Conservation (phyloP, 495 filamentous ascomycete genomes). For the Daldinia grandis region DNA sequence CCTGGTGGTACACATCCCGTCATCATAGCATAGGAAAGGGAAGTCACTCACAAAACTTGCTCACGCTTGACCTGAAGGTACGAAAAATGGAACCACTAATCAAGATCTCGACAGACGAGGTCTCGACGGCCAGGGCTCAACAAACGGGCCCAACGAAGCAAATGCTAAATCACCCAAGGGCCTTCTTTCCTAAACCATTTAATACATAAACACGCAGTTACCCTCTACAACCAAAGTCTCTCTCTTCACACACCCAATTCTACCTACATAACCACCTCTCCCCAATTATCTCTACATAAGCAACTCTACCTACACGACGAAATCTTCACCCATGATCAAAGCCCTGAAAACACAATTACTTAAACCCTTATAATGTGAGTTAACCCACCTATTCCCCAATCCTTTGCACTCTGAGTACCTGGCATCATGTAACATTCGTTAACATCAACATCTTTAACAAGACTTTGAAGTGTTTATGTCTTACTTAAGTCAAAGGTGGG, state of each 20-base stretch:
- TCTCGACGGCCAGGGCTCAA: neutral
- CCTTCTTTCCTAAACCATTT: neutral
- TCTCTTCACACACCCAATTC: neutral
- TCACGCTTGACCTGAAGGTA: neutral
- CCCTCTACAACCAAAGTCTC: neutral
- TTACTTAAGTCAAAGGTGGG: neutral
- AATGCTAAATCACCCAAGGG: neutral
- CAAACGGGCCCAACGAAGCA: neutral
- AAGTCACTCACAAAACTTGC: neutral
- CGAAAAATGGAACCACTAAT: neutral
- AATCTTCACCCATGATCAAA: neutral
- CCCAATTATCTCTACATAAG: neutral
- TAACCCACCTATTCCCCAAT: neutral
- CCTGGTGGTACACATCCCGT: neutral
- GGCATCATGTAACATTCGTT: neutral
- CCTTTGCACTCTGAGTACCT: neutral
- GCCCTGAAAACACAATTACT: neutral
- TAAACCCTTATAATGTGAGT: neutral
- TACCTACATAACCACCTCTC: neutral
- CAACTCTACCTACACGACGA: neutral
- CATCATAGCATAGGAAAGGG: neutral
- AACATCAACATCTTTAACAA: neutral
- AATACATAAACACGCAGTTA: neutral
- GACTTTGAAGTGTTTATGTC: neutral
- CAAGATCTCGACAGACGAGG: neutral